Conservation (phyloP, 371 early-diverging fungal species). For the Fennellomyces sp. region DNA sequence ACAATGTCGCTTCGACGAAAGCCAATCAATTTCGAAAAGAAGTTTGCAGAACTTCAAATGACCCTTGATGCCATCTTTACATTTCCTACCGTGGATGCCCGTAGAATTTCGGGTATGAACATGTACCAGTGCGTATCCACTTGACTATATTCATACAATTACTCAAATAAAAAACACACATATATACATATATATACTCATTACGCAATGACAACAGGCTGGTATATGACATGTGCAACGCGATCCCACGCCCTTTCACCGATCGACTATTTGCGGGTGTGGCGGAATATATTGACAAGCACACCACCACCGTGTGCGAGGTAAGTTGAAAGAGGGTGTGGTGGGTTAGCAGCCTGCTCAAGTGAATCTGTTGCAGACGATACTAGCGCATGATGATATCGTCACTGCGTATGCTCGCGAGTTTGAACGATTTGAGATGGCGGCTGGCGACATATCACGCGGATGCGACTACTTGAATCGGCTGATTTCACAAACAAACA, state of each 20-base stretch:
- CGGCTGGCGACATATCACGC: conserved; percentile 63
- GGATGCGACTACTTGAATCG: conserved; percentile 82
- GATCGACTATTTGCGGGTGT: conserved; percentile 73
- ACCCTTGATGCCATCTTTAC: conserved; percentile 63
- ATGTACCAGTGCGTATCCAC: conserved; percentile 64
- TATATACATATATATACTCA: not conserved
- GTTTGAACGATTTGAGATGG: conserved; percentile 72
- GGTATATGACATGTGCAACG: conserved; percentile 71
- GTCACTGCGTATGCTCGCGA: conserved; percentile 73
- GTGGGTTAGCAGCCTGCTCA: not conserved
- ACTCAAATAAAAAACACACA: too few relatives aligned
- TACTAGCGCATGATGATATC: conserved; percentile 69
- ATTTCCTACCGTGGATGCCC: conserved; percentile 41
- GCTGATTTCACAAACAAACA: conserved; percentile 38
- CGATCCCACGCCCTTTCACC: conserved; percentile 72
- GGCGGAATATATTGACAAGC: conserved; percentile 67
- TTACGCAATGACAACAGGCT: conserved; percentile 25
- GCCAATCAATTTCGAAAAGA: conserved; percentile 62
- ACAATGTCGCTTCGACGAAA: conserved; percentile 64
- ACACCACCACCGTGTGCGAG: conserved; percentile 56
- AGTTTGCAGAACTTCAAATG: conserved; percentile 53
- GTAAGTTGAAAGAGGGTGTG: conserved; percentile 31
- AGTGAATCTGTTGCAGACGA: conserved; percentile 31
- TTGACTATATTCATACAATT: not conserved
- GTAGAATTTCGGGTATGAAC: conserved; percentile 65